These are phyloP conservation scores for Cladophialophora yegresii DNA, from an alignment of 2,329 filamentous ascomycete species.

Conservation along the genomic window DNA sequence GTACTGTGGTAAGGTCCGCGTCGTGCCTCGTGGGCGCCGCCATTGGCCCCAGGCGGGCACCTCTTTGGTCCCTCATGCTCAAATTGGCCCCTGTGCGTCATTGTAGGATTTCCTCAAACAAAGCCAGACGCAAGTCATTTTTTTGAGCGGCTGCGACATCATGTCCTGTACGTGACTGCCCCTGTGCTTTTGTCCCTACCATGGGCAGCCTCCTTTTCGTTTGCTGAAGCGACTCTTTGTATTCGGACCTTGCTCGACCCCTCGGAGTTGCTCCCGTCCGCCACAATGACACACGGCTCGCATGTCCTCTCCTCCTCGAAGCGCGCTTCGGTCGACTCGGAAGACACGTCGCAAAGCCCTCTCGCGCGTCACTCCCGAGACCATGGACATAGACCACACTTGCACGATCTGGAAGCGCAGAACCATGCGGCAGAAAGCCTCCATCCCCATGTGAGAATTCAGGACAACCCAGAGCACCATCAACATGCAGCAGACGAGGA, in stretches of 20 bases:
- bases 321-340: conserved; percentile 9
- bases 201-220: neutral
- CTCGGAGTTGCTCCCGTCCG: neutral
- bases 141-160: neutral
- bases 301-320: conserved; percentile 15
- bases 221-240: neutral
- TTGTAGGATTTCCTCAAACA: neutral
- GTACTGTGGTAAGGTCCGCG: no score
- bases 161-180: neutral
- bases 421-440: neutral
- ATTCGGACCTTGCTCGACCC: neutral
- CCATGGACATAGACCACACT: conserved; percentile 7
- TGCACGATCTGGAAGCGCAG: conserved; percentile 22
- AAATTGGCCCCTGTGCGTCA: neutral
- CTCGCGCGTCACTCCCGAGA: conserved; percentile 8
- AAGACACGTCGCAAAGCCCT: conserved; percentile 5
- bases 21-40: neutral
- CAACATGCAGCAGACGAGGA: conserved; percentile 6
- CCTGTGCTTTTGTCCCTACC: neutral
- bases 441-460: conserved; percentile 18
- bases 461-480: conserved; percentile 19
- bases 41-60: neutral
- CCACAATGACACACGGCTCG: conserved; percentile 6
- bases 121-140: neutral
- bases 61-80: neutral